Base-by-base conservation (phyloP, 1,139 yeast species). In the Diutina rugosa region DNA sequence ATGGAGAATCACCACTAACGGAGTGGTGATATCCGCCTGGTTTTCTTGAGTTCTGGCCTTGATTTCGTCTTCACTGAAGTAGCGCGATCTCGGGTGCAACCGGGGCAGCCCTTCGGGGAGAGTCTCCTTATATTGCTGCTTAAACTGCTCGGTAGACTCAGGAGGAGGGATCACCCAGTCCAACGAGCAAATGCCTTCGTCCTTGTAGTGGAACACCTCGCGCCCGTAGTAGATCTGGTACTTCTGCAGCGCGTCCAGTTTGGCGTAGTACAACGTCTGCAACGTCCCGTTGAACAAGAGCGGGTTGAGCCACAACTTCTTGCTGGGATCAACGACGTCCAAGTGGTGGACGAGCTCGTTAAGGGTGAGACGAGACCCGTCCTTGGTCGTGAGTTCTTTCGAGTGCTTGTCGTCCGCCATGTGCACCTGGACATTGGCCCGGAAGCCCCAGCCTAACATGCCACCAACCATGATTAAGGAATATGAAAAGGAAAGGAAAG, bases 81-180 rank as follows among this genome's bases (percentile, higher is more conserved):
- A 88, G 63, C 97, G 76, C 1, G 95, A 86, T 65, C 95, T 78
- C 32, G 88, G 85, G 57, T 90, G 95, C 62, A 85, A 77, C 60
- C 82, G 79, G 6, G 97, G 97, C 70, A 85, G 84, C 46, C 79
- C 83, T 52, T 78, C 83, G 0, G 85, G 85, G 55, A 87, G 79
- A 1, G 84, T 80, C 62, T 80, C 77, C 16, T 70, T 63, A 59
- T 78, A 80, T 49, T 77, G 75, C 56, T 72, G 66, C 8, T 75
- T 65, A 69, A 89, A 87, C 16, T 69, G 71, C 26, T 73, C 78
- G 35, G 68, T 67, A 7, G 80, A 65, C 30, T 70, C 72, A 26
- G 86, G 84, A 65, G 58, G 60, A 9, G 73, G 71, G 53, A 88
- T 77, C 2, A 80, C 90, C 79, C 89, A 89, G 69, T 90, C 97